Evolutionary conservation across 176 grass and related monocot species (phyloP), one percentile per base, ranked within the genome.

Genomic region (Bolboschoenus planiculmis): DNA sequence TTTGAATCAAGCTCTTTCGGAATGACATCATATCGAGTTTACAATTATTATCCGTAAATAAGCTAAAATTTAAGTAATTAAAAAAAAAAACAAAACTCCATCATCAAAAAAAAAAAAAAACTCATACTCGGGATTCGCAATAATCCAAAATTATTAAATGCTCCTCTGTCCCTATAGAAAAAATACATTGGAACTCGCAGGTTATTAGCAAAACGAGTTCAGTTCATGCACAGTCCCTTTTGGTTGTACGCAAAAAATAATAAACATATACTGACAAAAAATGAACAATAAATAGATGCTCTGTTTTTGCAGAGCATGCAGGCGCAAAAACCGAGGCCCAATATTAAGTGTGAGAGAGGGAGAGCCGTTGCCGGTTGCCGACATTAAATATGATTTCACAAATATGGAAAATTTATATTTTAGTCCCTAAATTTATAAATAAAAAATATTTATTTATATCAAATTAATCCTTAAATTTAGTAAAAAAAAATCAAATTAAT

Each of bases 291-390:
- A 64, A 62, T 13, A 31, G 34, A 63, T 34, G 34, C 53, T 57
- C 53, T 55, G 43, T 79, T 35, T 20, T 55, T 7, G 7, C 76
- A 81, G 56, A 81, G 79, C 79, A 81, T 48, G 79, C 56, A 20
- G 0, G 37, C 79, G 24, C 79, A 47, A 27, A 46, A 31, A 37
- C 56, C 79, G 63, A 81, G 35, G 10, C 39, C 42, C 21, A n/a
- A 16, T 20, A 15, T 7, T 23, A 5, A 47, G 15, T 44, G 70
- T 14, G 24, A 56, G 15, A 58, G 20, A 50, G 2, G 61, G 30
- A 65, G 4, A 82, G 79, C 56, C 79, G 79, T 82, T 82, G 55
- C 56, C 77, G 77, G 18, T 7, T 27, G 9, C 24, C 48, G 48
- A 79, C 77, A 3, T 40, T 56, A 56, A 56, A 56, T 51, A 51